phyloP scores from a whole-genome alignment of 176 grass and related monocot species.

The Carex cristatella region DNA sequence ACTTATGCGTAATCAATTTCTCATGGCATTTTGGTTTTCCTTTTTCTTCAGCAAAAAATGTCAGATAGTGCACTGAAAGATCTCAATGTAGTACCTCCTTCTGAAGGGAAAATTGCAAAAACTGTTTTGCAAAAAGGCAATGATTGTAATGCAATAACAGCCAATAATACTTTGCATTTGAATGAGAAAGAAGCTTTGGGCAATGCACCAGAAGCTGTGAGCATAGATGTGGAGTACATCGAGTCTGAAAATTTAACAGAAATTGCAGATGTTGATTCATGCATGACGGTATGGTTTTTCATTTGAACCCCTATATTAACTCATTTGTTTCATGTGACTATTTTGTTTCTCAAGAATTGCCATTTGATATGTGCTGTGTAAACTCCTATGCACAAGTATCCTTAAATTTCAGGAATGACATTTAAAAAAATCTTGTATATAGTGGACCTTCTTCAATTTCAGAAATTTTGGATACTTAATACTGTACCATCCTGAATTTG shows the following conservation, averaged over 20 bases:
- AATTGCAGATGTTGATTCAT: slow-evolving; percentile 24
- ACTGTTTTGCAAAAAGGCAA: slow-evolving; percentile 5
- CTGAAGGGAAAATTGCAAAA: slow-evolving; percentile 7
- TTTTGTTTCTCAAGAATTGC: neutral
- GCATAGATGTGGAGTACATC: slow-evolving; percentile 30
- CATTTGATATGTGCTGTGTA: neutral
- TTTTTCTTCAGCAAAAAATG: slow-evolving; percentile 8
- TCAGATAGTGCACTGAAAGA: slow-evolving; percentile 19
- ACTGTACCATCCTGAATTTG: neutral
- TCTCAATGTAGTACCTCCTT: neutral
- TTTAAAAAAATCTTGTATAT: neutral
- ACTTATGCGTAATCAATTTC: neutral
- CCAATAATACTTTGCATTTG: neutral
- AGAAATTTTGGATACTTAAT: neutral
- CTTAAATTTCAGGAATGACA: neutral
- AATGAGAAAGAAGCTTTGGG: slow-evolving; percentile 10
- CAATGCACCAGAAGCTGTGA: slow-evolving; percentile 25
- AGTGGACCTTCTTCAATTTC: neutral
- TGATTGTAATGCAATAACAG: neutral
- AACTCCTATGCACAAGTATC: neutral
- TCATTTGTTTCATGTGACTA: slow-evolving; percentile 6
- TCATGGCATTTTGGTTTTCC: neutral
- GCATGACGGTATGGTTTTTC: slow-evolving; percentile 23
- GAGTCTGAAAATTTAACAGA: slow-evolving; percentile 30
- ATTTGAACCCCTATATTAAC: neutral